These are phyloP conservation scores for Wickerhamiella domercqiae DNA, from an alignment of 805 yeast species.

Conservation along the genomic window DNA sequence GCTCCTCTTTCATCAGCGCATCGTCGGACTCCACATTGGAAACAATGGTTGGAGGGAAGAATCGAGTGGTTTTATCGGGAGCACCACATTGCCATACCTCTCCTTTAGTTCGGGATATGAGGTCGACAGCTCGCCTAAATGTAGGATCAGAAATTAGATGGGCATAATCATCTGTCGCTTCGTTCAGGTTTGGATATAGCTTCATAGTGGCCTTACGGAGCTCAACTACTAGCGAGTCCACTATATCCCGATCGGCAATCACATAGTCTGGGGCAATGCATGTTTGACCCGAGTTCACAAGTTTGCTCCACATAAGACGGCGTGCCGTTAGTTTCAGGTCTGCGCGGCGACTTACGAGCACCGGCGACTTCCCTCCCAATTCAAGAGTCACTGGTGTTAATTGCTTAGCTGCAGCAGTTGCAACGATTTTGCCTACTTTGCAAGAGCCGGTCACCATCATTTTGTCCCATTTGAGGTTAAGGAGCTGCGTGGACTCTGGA, in stretches of 20 bases:
- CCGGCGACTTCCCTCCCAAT: constrained; percentile 89
- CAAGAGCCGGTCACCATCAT: constrained; percentile 78
- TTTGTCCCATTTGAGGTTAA: constrained; percentile 57
- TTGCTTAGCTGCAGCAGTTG: constrained; percentile 67
- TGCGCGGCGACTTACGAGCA: constrained; percentile 40
- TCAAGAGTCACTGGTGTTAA: constrained; percentile 72
- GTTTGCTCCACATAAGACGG: constrained; percentile 65
- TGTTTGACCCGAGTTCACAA: constrained; percentile 74
- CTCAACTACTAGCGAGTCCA: constrained; percentile 34
- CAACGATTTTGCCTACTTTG: constrained; percentile 59
- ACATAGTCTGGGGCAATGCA: constrained; percentile 83
- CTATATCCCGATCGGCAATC: constrained; percentile 44
- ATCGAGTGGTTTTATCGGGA: constrained; percentile 28
- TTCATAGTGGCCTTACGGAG: constrained; percentile 29
- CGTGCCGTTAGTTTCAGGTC: constrained; percentile 31
- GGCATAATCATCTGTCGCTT: constrained; percentile 31
- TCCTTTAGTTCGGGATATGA: constrained; percentile 24
- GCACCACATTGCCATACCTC: constrained; percentile 20
- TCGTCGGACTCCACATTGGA: constrained; percentile 50
- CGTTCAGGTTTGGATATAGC: constrained; percentile 30
- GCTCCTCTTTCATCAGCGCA: constrained; percentile 54
- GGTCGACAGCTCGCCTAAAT: constrained; percentile 31
- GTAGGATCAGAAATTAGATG: constrained; percentile 47
- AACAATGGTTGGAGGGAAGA: constrained; percentile 62
- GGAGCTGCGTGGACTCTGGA: constrained; percentile 42